A percentile compares a stretch with the other conserved stretches of the same genome.
phyloP scores from a whole-genome alignment of 2,329 filamentous ascomycete genomes.

The Aspergillus aculeatus region DNA sequence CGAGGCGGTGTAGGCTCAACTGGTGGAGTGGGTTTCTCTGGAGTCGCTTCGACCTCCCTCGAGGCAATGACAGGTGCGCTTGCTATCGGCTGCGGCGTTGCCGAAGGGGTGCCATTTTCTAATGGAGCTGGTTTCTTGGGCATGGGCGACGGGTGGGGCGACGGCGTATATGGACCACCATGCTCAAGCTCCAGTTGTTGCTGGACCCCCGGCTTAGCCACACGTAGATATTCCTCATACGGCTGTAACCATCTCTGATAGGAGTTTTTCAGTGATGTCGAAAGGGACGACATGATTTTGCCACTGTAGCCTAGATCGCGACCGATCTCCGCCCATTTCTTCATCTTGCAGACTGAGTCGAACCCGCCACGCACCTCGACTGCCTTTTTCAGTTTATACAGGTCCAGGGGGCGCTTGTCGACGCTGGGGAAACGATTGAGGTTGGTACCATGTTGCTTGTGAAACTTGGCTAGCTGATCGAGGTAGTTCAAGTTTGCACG shows the following conservation, averaged over 20 bases:
- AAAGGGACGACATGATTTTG: conserved; percentile 99
- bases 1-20: conserved; percentile 41
- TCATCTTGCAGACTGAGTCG: conserved; percentile 92
- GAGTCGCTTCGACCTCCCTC: conserved; percentile 37
- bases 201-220: conserved; percentile 93
- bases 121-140: conserved; percentile 48
- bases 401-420: conserved; percentile 92
- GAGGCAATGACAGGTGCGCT: conserved; percentile 59
- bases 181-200: conserved; percentile 92
- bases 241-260: conserved; percentile 96
- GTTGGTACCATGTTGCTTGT: conserved; percentile 93
- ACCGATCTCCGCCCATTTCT: conserved; percentile 99
- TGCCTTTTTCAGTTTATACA: conserved; percentile 95
- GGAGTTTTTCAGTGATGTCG: conserved; percentile 96
- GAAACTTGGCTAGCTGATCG: conserved; percentile 91
- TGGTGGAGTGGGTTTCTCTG: conserved; percentile 36
- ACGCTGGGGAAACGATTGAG: conserved; percentile 93
- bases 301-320: conserved; percentile 95
- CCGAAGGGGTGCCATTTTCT: conserved; percentile 48
- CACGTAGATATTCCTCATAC: conserved; percentile 88
- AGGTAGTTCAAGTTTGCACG: conserved; percentile 94
- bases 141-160: conserved; percentile 71
- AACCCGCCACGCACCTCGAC: conserved; percentile 94
- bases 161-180: conserved; percentile 81
- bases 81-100: conserved; percentile 64